Evolutionary conservation across 2,329 filamentous ascomycete species (phyloP).

Genomic region (Cladosporium colombiae): DNA sequence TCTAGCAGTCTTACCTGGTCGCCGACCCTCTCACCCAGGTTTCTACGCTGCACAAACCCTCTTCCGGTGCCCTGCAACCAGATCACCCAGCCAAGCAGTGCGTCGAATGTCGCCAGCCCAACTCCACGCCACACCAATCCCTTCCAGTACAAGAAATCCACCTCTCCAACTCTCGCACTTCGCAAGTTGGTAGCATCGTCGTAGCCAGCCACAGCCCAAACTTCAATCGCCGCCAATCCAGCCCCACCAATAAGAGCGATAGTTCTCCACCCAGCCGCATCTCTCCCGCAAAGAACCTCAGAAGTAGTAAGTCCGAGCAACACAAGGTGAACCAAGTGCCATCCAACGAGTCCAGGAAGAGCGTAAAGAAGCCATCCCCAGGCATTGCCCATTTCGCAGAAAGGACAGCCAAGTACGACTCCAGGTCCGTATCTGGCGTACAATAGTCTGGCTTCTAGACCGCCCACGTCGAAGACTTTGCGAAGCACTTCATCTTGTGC

Average conservation of each 20-base stretch:
- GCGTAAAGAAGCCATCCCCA: slow-evolving; percentile 78
- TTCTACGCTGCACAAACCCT: slow-evolving; percentile 66
- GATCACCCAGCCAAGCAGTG: slow-evolving; percentile 62
- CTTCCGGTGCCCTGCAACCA: slow-evolving; percentile 80
- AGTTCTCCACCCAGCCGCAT: slow-evolving; percentile 68
- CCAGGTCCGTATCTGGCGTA: slow-evolving; percentile 82
- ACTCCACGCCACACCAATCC: slow-evolving; percentile 64
- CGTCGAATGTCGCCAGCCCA: slow-evolving; percentile 59
- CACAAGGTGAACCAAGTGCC: slow-evolving; percentile 78
- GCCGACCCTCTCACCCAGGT: slow-evolving; percentile 67
- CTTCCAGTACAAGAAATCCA: slow-evolving; percentile 73
- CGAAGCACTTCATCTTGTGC: slow-evolving; percentile 65
- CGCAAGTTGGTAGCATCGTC: slow-evolving; percentile 65
- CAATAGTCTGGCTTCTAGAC: slow-evolving; percentile 69
- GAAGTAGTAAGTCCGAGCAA: slow-evolving; percentile 74
- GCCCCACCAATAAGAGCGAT: slow-evolving; percentile 66
- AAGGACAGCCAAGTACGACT: slow-evolving; percentile 73
- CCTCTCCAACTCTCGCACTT: slow-evolving; percentile 59
- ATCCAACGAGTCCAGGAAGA: slow-evolving; percentile 68
- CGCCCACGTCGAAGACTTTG: slow-evolving; percentile 63
- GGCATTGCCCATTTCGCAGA: slow-evolving; percentile 55
- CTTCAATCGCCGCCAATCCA: slow-evolving; percentile 62
- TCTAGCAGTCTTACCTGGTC: slow-evolving; percentile 58
- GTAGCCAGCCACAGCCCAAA: slow-evolving; percentile 66
- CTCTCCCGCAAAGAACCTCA: slow-evolving; percentile 61